Conservation (phyloP, 768 basidiomycete species). For the Boletus speciosus region DNA sequence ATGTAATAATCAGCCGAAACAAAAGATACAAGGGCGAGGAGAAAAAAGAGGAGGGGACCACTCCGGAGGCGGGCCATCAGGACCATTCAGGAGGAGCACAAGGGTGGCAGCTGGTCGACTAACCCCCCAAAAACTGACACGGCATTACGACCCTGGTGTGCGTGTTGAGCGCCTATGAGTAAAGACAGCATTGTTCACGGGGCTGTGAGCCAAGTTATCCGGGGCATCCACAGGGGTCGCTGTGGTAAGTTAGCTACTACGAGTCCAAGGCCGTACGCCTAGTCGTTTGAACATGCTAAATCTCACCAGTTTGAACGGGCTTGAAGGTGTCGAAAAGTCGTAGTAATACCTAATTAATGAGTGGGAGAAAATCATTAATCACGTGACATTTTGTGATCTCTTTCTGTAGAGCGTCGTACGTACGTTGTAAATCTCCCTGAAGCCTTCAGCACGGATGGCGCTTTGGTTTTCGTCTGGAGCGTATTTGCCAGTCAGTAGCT, state of each 20-base stretch:
- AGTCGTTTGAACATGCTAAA: too few species aligned
- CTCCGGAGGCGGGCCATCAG: neutral
- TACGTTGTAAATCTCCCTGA: neutral
- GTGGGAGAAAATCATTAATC: too few species aligned
- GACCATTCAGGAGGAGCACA: neutral
- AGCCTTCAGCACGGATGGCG: constrained; percentile 2
- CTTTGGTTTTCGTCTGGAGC: constrained; percentile 8
- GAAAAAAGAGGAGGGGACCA: neutral
- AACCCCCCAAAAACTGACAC: neutral
- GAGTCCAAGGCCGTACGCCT: too few species aligned
- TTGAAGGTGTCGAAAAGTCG: too few species aligned
- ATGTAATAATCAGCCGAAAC: constrained; percentile 21
- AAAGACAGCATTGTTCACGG: neutral
- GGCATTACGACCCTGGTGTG: neutral
- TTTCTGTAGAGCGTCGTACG: too few species aligned
- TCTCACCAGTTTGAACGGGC: too few species aligned
- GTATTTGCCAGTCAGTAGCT: constrained; percentile 22
- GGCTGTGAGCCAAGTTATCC: too few species aligned
- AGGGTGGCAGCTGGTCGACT: too few species aligned
- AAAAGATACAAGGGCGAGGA: constrained; percentile 2
- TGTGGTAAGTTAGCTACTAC: too few species aligned
- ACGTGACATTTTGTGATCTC: neutral
- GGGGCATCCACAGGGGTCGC: too few species aligned
- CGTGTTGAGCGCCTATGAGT: neutral
- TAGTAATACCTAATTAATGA: too few species aligned